phyloP scores from a whole-genome alignment of 164 flowering plant species.

The Vitis vinifera region DNA sequence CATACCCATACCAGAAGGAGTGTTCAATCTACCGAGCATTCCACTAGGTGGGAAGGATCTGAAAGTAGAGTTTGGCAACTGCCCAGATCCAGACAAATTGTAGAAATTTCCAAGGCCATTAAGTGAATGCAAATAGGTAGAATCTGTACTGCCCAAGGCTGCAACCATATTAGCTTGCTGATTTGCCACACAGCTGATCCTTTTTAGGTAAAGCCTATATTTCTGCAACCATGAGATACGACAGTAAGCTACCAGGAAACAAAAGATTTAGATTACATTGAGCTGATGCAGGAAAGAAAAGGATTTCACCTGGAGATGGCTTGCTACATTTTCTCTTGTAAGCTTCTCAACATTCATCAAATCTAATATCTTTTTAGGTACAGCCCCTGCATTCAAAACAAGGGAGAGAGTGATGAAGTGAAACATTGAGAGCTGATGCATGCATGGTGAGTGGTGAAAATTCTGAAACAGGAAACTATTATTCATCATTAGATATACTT shows the following conservation, averaged over 20 bases:
- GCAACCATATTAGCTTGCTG: slow-evolving; percentile 59
- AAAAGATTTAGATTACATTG: background rate
- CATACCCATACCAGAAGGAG: slow-evolving; percentile 31
- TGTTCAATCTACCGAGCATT: slow-evolving; percentile 37
- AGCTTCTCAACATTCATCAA: slow-evolving; percentile 52
- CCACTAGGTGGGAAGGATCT: slow-evolving; percentile 29
- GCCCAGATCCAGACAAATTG: slow-evolving; percentile 22
- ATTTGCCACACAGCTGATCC: slow-evolving; percentile 42
- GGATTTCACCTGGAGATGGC: slow-evolving; percentile 43
- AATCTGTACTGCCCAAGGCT: slow-evolving; percentile 40
- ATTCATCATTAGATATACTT: too few relatives aligned
- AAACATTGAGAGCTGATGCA: background rate
- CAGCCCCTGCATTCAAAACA: slow-evolving; percentile 41
- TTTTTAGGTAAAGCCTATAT: slow-evolving; percentile 43
- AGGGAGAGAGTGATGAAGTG: background rate
- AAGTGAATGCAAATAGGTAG: slow-evolving; percentile 32
- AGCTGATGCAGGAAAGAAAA: background rate
- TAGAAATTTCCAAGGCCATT: slow-evolving; percentile 30
- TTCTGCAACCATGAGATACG: slow-evolving; percentile 27
- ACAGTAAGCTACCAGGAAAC: background rate
- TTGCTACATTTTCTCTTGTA: slow-evolving; percentile 53
- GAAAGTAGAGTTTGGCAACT: slow-evolving; percentile 23
- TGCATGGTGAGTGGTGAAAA: slow-evolving; percentile 1
- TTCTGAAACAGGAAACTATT: too few relatives aligned
- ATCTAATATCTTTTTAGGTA: slow-evolving; percentile 47